phyloP scores from a whole-genome alignment of 306 rosid genomes.

The Quercus glauca region DNA sequence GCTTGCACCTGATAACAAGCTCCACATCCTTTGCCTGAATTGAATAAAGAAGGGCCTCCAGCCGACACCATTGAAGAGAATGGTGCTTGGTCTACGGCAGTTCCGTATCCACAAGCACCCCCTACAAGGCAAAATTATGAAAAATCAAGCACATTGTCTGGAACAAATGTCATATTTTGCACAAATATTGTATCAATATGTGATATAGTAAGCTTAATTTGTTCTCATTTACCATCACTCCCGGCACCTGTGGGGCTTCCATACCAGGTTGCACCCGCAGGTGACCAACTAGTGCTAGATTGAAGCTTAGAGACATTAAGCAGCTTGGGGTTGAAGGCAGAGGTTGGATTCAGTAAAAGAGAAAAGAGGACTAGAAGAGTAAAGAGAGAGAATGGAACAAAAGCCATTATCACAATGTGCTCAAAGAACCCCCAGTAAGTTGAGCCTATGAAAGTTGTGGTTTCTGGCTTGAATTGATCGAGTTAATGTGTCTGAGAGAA shows the following conservation, averaged over 20 bases:
- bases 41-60: constrained; percentile 57
- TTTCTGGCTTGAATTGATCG: not conserved
- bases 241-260: constrained; percentile 35
- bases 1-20: constrained; percentile 65
- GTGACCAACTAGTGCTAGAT: constrained; percentile 21
- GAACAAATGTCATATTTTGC: not conserved
- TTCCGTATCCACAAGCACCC: constrained; percentile 79
- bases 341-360: constrained; percentile 14
- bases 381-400: not conserved
- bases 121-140: constrained; percentile 25
- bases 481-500: not conserved
- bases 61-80: constrained; percentile 58
- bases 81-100: constrained; percentile 56
- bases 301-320: constrained; percentile 23
- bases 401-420: constrained; percentile 4
- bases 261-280: constrained; percentile 45
- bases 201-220: too few species aligned
- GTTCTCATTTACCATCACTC: constrained; percentile 24
- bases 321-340: constrained; percentile 35
- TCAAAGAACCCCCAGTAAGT: not conserved
- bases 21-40: constrained; percentile 74
- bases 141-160: not conserved
- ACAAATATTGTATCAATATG: not conserved
- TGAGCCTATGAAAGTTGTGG: not conserved
- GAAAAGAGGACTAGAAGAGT: constrained; percentile 15